Base-by-base conservation (phyloP, 1,139 yeast genomes). In the Pichia sp. region DNA sequence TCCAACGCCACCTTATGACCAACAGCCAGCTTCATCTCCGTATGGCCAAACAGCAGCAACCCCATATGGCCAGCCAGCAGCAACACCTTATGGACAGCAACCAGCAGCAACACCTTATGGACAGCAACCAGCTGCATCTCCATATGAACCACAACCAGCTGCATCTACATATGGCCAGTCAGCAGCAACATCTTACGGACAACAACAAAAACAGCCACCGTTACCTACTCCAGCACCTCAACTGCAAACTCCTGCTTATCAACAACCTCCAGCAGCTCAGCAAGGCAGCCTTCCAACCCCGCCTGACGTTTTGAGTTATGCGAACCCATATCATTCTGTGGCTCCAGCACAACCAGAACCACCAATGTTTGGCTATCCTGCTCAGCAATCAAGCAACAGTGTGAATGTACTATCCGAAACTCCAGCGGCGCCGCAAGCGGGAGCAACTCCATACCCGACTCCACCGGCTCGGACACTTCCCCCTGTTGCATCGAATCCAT, bases 291-390 rank as follows among this genome's bases (percentile, higher is more conserved):
- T 17, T 10, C 42, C 49, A 12, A 45, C 52, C 4, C 55, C 52
- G 12, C 41, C 49, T 4, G 50, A 49, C 38, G 38, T 12, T 12
- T 12, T 46, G 27, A 40, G 14, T 31, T 46, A 20, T 20, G 12
- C 42, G n/a, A 46, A 50, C 46, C 57, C 55, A 10, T 36, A 49
- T 24, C 54, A 54, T 41, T 45, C 55, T 12, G 48, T 31, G 12
- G n/a, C 30, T 17, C 45, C 45, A 20, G 30, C n/a, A 5, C 45
- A 42, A 17, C 17, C 45, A 14, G 36, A 46, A 7, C 43, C 51
- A 14, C 31, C 41, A 8, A 14, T 14, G 14, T 6, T 3, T 14
- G 16, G 16, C 14, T 36, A 36, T 36, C 40, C 16, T 36, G 40
- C 7, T 12, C 40, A 4, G 40, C 40, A 9, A 12, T 14, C 40